phyloP scores from a whole-genome alignment of 768 basidiomycete species.

The Trametes elegans region DNA sequence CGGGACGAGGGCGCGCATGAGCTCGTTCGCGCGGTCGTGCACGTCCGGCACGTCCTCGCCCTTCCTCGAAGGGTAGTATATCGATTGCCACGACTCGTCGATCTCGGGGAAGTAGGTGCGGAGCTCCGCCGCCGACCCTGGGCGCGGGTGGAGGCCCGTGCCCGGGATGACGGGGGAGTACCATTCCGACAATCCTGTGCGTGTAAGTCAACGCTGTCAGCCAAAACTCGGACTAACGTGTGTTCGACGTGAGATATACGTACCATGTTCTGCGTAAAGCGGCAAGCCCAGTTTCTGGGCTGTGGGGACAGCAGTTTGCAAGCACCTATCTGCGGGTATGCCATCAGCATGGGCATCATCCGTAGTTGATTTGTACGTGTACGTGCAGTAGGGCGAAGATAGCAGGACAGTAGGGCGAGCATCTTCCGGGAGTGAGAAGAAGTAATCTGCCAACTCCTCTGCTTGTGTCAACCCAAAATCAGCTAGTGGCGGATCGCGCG shows the following conservation, averaged over 20 bases:
- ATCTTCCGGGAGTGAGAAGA: slow-evolving; percentile 59
- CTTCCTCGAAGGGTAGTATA: slow-evolving; percentile 69
- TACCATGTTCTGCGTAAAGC: slow-evolving; percentile 79
- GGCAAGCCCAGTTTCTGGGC: slow-evolving; percentile 63
- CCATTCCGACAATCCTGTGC: slow-evolving; percentile 71
- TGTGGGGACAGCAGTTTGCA: slow-evolving; percentile 72
- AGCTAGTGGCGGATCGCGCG: slow-evolving; percentile 73
- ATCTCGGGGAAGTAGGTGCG: slow-evolving; percentile 54
- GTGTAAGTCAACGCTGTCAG: neutral
- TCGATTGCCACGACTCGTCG: slow-evolving; percentile 59
- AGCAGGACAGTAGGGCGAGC: slow-evolving; percentile 76
- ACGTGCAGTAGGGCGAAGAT: slow-evolving; percentile 80
- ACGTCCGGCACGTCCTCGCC: slow-evolving; percentile 67
- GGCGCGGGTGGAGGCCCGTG: slow-evolving; percentile 76
- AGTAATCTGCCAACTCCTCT: slow-evolving; percentile 63
- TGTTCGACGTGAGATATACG: neutral
- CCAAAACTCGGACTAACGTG: neutral
- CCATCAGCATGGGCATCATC: too few relatives aligned
- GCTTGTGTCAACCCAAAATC: slow-evolving; percentile 75
- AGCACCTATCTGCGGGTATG: slow-evolving; percentile 70
- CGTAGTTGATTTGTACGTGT: too few relatives aligned
- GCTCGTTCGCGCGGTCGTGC: slow-evolving; percentile 56
- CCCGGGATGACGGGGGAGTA: slow-evolving; percentile 66
- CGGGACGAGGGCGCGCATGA: slow-evolving; percentile 50
- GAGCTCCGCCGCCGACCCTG: slow-evolving; percentile 54